These are phyloP conservation scores for Corylus heterophylla DNA, from an alignment of 306 rosid species.

Conservation along the genomic window DNA sequence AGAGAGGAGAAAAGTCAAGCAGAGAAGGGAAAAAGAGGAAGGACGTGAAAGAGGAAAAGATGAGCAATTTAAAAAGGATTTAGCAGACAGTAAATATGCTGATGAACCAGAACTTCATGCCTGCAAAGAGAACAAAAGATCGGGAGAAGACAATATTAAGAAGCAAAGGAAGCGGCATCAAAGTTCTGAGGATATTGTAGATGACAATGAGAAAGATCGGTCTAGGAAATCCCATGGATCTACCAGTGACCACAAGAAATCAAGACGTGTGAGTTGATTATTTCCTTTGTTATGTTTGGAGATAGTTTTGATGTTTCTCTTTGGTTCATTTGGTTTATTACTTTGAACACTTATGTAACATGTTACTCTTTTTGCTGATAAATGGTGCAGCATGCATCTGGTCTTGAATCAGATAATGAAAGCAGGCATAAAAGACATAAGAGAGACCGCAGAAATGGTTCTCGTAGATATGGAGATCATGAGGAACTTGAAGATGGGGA, in stretches of 20 bases:
- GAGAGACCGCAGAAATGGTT: constrained; percentile 68
- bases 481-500: constrained; percentile 83
- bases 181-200: constrained; percentile 54
- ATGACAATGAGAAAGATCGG: constrained; percentile 62
- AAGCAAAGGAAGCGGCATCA: constrained; percentile 66
- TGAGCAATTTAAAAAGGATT: constrained; percentile 61
- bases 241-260: constrained; percentile 71
- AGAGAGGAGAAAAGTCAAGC: constrained; percentile 67
- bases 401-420: constrained; percentile 74
- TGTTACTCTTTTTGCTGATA: background rate
- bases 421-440: constrained; percentile 72
- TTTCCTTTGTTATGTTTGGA: constrained; percentile 7
- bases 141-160: constrained; percentile 47
- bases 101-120: constrained; percentile 52
- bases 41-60: constrained; percentile 68
- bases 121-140: constrained; percentile 58
- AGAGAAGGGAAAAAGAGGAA: constrained; percentile 68
- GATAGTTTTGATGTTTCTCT: background rate
- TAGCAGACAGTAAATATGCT: constrained; percentile 52
- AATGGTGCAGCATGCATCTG: constrained; percentile 64
- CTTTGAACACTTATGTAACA: constrained; percentile 12
- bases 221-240: constrained; percentile 68
- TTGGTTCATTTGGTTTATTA: constrained; percentile 16
- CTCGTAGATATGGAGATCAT: constrained; percentile 58
- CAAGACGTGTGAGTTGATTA: constrained; percentile 59